Evolutionary conservation across 2,329 filamentous ascomycete genomes (phyloP).

Genomic region (Lachnellula suecica): DNA sequence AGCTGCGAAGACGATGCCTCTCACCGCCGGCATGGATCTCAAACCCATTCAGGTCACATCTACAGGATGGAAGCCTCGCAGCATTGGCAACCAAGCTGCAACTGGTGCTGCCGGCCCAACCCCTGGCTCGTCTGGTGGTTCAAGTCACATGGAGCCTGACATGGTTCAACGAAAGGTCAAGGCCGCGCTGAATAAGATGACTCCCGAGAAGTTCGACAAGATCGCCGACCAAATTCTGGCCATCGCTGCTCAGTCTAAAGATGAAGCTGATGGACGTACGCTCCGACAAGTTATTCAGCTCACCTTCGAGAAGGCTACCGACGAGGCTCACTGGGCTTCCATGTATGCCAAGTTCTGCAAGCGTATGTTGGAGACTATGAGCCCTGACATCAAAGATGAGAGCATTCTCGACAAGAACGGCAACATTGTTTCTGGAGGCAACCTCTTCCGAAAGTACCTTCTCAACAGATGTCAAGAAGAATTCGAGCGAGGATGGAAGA

Average conservation of each 20-base stretch:
- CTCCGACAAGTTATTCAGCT: slow-evolving; percentile 97
- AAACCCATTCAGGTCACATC: slow-evolving; percentile 72
- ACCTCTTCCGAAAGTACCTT: slow-evolving; percentile 96
- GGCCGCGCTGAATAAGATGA: slow-evolving; percentile 99
- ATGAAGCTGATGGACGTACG: slow-evolving; percentile 90
- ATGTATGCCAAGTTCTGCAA: slow-evolving; percentile 99
- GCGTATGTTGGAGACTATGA: slow-evolving; percentile 95
- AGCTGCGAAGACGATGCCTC: slow-evolving; percentile 83
- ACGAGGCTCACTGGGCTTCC: slow-evolving; percentile 96
- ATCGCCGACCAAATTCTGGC: slow-evolving; percentile 90
- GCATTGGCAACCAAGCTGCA: slow-evolving; percentile 48
- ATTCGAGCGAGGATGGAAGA: slow-evolving; percentile 96
- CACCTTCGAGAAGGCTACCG: slow-evolving; percentile 97
- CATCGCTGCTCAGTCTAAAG: slow-evolving; percentile 93
- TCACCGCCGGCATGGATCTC: slow-evolving; percentile 79
- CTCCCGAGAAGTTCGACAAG: slow-evolving; percentile 96
- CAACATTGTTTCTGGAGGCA: slow-evolving; percentile 86
- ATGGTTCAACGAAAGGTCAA: slow-evolving; percentile 99
- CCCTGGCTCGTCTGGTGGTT: slow-evolving; percentile 44
- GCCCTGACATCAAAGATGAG: slow-evolving; percentile 90
- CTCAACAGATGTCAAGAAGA: slow-evolving; percentile 98
- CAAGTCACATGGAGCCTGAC: slow-evolving; percentile 75
- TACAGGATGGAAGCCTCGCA: slow-evolving; percentile 89
- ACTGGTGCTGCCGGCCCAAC: slow-evolving; percentile 40
- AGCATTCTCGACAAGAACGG: slow-evolving; percentile 89